Evolutionary conservation across 2,329 filamentous ascomycete genomes (phyloP).

Genomic region (Clathrospora elynae): DNA sequence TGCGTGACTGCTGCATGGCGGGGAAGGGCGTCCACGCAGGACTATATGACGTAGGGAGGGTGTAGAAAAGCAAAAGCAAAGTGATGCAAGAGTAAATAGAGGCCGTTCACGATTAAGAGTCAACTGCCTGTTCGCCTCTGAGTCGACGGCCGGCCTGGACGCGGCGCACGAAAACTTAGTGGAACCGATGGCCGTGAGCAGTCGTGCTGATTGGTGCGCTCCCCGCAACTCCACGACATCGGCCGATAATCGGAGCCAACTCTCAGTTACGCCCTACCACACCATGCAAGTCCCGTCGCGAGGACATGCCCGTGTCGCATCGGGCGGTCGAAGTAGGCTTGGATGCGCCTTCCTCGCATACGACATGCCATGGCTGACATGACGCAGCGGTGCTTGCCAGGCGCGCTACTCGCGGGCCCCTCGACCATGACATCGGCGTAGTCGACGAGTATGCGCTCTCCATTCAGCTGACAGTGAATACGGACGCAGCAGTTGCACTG

Average conservation of each 20-base stretch:
- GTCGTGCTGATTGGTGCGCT: constrained; percentile 16
- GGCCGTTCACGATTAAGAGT: constrained; percentile 22
- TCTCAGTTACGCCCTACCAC: neutral
- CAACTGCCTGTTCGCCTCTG: constrained; percentile 17
- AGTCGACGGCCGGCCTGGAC: constrained; percentile 13
- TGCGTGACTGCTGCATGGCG: constrained; percentile 46
- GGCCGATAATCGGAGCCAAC: constrained; percentile 19
- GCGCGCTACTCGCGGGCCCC: constrained; percentile 75
- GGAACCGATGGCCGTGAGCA: constrained; percentile 13
- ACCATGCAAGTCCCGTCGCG: constrained; percentile 20
- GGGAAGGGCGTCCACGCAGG: constrained; percentile 23
- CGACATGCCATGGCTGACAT: constrained; percentile 6
- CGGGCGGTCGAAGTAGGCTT: constrained; percentile 35
- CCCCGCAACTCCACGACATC: constrained; percentile 11
- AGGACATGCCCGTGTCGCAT: constrained; percentile 38
- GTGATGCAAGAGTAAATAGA: constrained; percentile 10
- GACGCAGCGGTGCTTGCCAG: constrained; percentile 63
- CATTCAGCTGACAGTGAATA: constrained; percentile 13
- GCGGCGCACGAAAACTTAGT: constrained; percentile 20
- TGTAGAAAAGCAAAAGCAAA: constrained; percentile 11
- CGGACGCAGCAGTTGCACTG: constrained; percentile 8
- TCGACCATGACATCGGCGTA: constrained; percentile 64
- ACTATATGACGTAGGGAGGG: constrained; percentile 15
- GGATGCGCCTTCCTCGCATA: neutral
- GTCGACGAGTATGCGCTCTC: constrained; percentile 65